Conservation (phyloP, 176 grass and related monocot species). For the Carex pumila region DNA sequence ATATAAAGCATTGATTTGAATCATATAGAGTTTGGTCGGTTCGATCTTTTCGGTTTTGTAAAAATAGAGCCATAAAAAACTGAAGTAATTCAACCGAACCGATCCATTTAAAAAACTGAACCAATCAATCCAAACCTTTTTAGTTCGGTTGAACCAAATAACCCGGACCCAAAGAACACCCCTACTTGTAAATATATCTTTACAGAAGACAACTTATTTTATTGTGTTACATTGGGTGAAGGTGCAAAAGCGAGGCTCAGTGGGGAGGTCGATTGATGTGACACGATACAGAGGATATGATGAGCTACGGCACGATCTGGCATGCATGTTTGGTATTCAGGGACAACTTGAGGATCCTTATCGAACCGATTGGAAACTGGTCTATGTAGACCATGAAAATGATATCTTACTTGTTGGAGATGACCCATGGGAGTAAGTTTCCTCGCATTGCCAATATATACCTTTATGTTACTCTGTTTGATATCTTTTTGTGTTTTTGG, state of each 20-base stretch:
- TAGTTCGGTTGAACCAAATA: too few relatives aligned
- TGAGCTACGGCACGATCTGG: constrained; percentile 85
- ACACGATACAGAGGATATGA: constrained; percentile 76
- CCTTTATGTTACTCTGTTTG: not conserved
- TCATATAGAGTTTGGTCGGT: too few relatives aligned
- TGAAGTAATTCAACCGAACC: too few relatives aligned
- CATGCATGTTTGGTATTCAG: constrained; percentile 92
- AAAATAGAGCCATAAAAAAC: too few relatives aligned
- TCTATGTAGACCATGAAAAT: constrained; percentile 97
- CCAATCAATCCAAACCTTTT: too few relatives aligned
- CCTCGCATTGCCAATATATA: not conserved
- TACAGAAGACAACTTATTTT: constrained; percentile 12
- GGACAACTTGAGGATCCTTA: constrained; percentile 87
- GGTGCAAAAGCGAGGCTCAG: constrained; percentile 99
- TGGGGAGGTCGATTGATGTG: constrained; percentile 92
- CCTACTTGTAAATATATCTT: not conserved
- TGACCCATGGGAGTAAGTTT: constrained; percentile 96
- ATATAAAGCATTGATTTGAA: too few relatives aligned
- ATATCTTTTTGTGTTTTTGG: not conserved
- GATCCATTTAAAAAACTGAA: too few relatives aligned
- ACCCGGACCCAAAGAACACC: too few relatives aligned
- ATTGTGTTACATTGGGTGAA: constrained; percentile 30
- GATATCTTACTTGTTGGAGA: constrained; percentile 94
- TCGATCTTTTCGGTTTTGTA: too few relatives aligned
- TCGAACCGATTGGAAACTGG: constrained; percentile 88